A percentile compares a stretch with the other conserved stretches of the same genome.
These are phyloP conservation scores for Rhypophila decipiens DNA, from an alignment of 495 filamentous ascomycete genomes.

Conservation along the genomic window DNA sequence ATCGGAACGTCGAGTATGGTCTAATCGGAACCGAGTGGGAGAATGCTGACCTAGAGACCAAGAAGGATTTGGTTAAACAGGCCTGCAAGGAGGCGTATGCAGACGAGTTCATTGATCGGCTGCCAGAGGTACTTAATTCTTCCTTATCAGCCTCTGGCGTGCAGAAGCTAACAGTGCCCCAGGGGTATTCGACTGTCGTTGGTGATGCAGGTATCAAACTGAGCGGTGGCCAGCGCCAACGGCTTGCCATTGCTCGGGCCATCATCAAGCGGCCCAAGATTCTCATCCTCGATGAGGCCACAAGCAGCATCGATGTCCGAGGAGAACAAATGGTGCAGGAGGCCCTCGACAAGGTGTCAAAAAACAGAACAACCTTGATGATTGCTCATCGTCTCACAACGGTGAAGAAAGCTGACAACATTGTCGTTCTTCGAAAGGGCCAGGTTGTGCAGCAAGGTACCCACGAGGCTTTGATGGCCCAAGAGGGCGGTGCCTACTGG, in stretches of 20 bases:
- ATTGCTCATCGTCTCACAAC: constrained; percentile 59
- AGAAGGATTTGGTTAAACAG: constrained; percentile 48
- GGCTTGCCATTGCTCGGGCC: constrained; percentile 62
- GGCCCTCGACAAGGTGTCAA: constrained; percentile 48
- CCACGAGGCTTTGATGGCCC: constrained; percentile 56
- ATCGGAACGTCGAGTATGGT: constrained; percentile 58
- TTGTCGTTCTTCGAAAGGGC: constrained; percentile 52
- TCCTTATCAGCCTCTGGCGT: background rate
- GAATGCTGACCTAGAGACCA: constrained; percentile 39
- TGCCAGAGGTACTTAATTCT: constrained; percentile 40
- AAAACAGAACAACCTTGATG: constrained; percentile 52
- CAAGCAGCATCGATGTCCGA: constrained; percentile 54
- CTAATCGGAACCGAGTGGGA: constrained; percentile 59
- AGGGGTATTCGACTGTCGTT: constrained; percentile 58
- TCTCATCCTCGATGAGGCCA: constrained; percentile 80
- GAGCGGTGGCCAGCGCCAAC: constrained; percentile 59
- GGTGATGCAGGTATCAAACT: constrained; percentile 54
- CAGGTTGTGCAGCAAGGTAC: constrained; percentile 64
- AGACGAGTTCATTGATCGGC: constrained; percentile 52
- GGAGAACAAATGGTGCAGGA: constrained; percentile 54
- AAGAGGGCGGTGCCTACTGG: constrained; percentile 51
- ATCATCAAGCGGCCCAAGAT: constrained; percentile 75
- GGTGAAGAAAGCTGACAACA: constrained; percentile 59
- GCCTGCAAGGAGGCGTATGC: constrained; percentile 58
- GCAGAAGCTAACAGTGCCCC: background rate